Percentiles rank a stretch among this genome's conserved stretches.
Conservation (phyloP, 169 alveolate genomes). For the Cryptosporidium viatorum region DNA sequence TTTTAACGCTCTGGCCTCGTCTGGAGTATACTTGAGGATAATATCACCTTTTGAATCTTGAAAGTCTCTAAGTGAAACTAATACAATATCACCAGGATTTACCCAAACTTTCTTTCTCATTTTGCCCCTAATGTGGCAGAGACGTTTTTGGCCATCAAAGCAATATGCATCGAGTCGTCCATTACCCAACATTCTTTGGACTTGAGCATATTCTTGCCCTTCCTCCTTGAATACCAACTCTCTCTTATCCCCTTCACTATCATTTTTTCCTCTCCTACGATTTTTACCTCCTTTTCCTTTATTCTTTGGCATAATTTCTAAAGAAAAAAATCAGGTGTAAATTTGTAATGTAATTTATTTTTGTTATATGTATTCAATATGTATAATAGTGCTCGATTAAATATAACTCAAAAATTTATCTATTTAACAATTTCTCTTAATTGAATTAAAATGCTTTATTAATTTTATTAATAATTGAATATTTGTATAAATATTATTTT, state of each 20-base stretch:
- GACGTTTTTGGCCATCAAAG: conserved; percentile 96
- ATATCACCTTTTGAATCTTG: conserved; percentile 99
- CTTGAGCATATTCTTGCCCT: conserved; percentile 97
- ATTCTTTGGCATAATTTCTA: conserved; percentile 87
- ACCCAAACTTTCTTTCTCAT: conserved; percentile 99
- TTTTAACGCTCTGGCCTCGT: conserved; percentile 96
- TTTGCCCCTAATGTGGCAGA: conserved; percentile 97
- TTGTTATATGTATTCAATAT: not conserved
- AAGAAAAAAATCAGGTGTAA: not conserved
- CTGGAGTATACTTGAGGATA: conserved; percentile 96
- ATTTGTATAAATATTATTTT: not conserved
- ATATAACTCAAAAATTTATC: not conserved
- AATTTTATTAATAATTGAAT: not conserved
- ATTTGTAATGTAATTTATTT: not conserved
- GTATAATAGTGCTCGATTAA: not conserved
- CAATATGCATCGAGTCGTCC: conserved; percentile 98
- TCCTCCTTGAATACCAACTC: conserved; percentile 96
- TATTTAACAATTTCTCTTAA: not conserved
- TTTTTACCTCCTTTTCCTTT: conserved; percentile 98
- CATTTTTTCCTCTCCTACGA: conserved; percentile 97
- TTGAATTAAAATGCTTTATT: not conserved
- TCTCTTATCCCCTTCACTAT: conserved; percentile 93
- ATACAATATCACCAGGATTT: conserved; percentile 94
- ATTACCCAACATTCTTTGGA: conserved; percentile 96
- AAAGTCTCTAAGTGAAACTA: conserved; percentile 96